Evolutionary conservation across 2,329 filamentous ascomycete species (phyloP).

Genomic region (Aspergillus glaucus): DNA sequence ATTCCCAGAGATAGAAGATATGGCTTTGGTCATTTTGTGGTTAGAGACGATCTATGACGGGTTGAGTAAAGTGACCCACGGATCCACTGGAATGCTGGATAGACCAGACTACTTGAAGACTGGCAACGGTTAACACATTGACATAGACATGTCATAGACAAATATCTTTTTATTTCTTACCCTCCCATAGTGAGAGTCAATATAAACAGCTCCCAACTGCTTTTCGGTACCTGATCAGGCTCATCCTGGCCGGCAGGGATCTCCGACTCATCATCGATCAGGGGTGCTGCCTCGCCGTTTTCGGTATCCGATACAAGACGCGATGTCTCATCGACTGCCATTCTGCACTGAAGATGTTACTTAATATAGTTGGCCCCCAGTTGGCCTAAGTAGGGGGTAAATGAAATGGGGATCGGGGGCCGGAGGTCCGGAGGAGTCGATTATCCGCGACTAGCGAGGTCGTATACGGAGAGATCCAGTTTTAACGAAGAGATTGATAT

Average conservation of each 20-base stretch:
- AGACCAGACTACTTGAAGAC: constrained; percentile 90
- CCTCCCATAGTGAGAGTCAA: constrained; percentile 81
- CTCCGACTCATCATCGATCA: constrained; percentile 47
- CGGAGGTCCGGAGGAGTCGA: no score
- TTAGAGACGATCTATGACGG: not conserved
- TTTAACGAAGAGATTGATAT: no score
- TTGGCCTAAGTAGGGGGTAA: no score
- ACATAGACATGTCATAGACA: no score
- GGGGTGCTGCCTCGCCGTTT: no score
- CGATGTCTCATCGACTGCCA: constrained; percentile 14
- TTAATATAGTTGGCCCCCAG: no score
- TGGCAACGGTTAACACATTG: constrained; percentile 14
- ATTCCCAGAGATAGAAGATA: constrained; percentile 74
- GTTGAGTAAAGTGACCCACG: constrained; percentile 32
- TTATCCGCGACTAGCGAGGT: no score
- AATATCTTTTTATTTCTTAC: constrained; percentile 24
- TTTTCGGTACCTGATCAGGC: constrained; percentile 47
- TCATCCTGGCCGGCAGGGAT: not conserved
- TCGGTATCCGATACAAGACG: constrained; percentile 18
- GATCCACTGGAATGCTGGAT: constrained; percentile 92
- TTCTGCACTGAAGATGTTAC: no score
- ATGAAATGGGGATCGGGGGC: no score
- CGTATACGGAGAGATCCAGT: no score
- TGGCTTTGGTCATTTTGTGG: constrained; percentile 37
- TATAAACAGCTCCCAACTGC: constrained; percentile 76